These are phyloP conservation scores for Blastobotrys attinorum DNA, from an alignment of 805 yeast species.

Conservation along the genomic window DNA sequence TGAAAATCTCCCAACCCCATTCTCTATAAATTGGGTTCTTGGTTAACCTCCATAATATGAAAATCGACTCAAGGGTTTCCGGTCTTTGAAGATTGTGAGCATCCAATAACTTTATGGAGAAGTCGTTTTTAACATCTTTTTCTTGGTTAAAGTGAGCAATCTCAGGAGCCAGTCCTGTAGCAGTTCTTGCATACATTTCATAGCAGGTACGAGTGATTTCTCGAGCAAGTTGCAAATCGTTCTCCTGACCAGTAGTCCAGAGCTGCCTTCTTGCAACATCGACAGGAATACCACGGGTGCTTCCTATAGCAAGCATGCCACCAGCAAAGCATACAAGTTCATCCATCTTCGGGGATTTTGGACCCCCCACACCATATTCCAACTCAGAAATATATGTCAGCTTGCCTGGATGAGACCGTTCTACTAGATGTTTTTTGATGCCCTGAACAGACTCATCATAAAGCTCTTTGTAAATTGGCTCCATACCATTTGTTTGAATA, in stretches of 20 bases:
- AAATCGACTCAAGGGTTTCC: slow-evolving; percentile 86
- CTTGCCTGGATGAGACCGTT: slow-evolving; percentile 52
- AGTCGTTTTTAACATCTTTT: slow-evolving; percentile 45
- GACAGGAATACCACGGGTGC: slow-evolving; percentile 64
- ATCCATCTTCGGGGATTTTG: slow-evolving; percentile 71
- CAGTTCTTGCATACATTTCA: slow-evolving; percentile 67
- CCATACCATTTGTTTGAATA: slow-evolving; percentile 61
- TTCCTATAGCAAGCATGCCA: slow-evolving; percentile 81
- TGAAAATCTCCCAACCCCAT: slow-evolving; percentile 86
- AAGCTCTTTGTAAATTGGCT: slow-evolving; percentile 57
- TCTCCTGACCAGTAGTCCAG: slow-evolving; percentile 54
- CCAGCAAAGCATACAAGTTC: slow-evolving; percentile 90
- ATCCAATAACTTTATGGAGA: slow-evolving; percentile 60
- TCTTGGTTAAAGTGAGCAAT: slow-evolving; percentile 74
- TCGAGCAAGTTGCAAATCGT: slow-evolving; percentile 61
- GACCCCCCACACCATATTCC: slow-evolving; percentile 56
- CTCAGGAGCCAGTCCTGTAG: slow-evolving; percentile 81
- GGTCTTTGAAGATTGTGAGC: slow-evolving; percentile 86
- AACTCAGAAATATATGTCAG: slow-evolving; percentile 71
- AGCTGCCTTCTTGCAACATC: slow-evolving; percentile 44
- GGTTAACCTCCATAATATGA: slow-evolving; percentile 70
- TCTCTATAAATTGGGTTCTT: slow-evolving; percentile 73
- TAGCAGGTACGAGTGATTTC: slow-evolving; percentile 77
- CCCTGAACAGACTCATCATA: slow-evolving; percentile 74
- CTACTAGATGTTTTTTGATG: slow-evolving; percentile 57